These are phyloP conservation scores for Metschnikowia gruessii DNA, from an alignment of 805 yeast genomes.

Conservation along the genomic window DNA sequence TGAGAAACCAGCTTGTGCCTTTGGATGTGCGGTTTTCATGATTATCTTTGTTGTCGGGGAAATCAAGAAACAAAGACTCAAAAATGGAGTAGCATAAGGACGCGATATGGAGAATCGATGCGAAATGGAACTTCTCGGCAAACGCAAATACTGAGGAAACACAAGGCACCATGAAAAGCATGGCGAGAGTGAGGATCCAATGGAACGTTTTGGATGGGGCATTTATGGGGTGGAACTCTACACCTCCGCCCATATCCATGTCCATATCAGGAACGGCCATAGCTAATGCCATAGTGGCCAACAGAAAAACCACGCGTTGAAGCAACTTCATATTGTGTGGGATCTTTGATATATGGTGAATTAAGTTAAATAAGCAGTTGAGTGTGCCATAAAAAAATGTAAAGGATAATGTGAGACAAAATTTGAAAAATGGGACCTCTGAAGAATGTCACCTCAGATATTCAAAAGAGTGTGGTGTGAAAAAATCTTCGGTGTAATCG, in stretches of 20 bases:
- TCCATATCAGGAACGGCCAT: conserved; percentile 19
- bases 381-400: too few relatives aligned
- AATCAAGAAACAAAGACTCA: conserved; percentile 56
- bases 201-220: conserved; percentile 59
- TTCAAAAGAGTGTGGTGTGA: too few relatives aligned
- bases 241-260: conserved; percentile 28
- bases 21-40: conserved; percentile 66
- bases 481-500: too few relatives aligned
- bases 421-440: too few relatives aligned
- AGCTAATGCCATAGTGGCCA: conserved; percentile 1
- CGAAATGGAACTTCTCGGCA: conserved; percentile 45
- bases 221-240: conserved; percentile 43
- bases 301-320: not conserved
- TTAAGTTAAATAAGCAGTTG: too few relatives aligned
- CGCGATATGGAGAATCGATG: conserved; percentile 16
- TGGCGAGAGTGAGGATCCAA: conserved; percentile 52
- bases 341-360: too few relatives aligned
- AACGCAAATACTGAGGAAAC: conserved; percentile 52
- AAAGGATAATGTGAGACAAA: too few relatives aligned
- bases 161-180: conserved; percentile 55
- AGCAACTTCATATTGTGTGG: not conserved
- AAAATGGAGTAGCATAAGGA: conserved; percentile 43
- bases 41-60: conserved; percentile 58
- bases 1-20: conserved; percentile 65
- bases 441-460: too few relatives aligned